These are phyloP conservation scores for Penicillium freii DNA, from an alignment of 2,329 filamentous ascomycete species.

Conservation along the genomic window DNA sequence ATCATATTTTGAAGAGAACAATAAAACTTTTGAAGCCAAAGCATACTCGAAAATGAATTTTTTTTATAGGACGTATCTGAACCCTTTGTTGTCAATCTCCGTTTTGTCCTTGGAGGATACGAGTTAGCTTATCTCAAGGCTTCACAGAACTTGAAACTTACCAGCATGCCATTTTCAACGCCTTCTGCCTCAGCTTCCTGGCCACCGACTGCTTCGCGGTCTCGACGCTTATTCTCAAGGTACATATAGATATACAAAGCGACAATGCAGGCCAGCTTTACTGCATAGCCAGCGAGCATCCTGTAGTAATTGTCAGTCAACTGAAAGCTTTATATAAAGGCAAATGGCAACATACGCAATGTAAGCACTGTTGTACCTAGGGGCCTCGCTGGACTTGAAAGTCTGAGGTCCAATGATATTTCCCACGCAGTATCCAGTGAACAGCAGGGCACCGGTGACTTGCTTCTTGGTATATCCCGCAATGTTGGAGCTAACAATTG, in stretches of 20 bases:
- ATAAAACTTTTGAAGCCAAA: neutral
- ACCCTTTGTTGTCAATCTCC: conserved; percentile 56
- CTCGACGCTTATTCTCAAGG: conserved; percentile 53
- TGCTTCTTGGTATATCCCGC: conserved; percentile 58
- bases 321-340: neutral
- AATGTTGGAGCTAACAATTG: conserved; percentile 54
- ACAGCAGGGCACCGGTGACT: conserved; percentile 50
- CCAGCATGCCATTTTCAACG: conserved; percentile 56
- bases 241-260: conserved; percentile 58
- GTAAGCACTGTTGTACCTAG: conserved; percentile 46
- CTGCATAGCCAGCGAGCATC: conserved; percentile 57
- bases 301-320: conserved; percentile 27
- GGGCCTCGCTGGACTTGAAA: conserved; percentile 51
- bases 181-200: conserved; percentile 51
- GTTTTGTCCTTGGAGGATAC: conserved; percentile 44
- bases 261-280: conserved; percentile 53
- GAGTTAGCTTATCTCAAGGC: neutral
- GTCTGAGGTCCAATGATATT: conserved; percentile 57
- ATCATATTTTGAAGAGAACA: too few species aligned
- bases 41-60: neutral
- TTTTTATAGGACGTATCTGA: conserved; percentile 51
- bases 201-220: conserved; percentile 44
- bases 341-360: conserved; percentile 20
- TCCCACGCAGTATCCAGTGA: conserved; percentile 55
- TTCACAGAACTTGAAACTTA: conserved; percentile 10